phyloP scores from a whole-genome alignment of 2,329 filamentous ascomycete species.

The Microsporum audouinii region DNA sequence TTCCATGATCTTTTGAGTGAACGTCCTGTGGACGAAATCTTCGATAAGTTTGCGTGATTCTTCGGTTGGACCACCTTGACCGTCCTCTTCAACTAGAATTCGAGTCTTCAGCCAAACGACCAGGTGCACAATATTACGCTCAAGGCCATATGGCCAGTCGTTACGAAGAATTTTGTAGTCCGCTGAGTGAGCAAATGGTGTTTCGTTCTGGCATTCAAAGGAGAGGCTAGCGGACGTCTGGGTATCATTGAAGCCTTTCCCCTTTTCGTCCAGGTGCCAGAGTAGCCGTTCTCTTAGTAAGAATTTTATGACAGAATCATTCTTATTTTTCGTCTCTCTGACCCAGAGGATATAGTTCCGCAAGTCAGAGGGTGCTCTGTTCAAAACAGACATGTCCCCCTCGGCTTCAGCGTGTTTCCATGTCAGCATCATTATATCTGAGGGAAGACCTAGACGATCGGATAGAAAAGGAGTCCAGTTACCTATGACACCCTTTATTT shows the following conservation, averaged over 20 bases:
- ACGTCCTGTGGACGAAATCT: not conserved
- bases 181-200: not conserved
- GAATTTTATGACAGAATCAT: not conserved
- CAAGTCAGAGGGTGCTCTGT: not conserved
- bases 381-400: not conserved
- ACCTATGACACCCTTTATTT: not conserved
- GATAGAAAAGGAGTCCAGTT: not conserved
- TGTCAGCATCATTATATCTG: not conserved
- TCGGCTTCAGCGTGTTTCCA: not conserved
- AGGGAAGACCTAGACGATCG: not conserved
- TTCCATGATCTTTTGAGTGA: not conserved
- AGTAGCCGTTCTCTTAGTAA: not conserved
- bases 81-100: not conserved
- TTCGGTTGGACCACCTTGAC: not conserved
- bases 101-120: not conserved
- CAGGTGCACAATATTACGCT: not conserved
- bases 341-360: conserved; percentile 3
- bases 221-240: not conserved
- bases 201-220: not conserved
- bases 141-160: not conserved
- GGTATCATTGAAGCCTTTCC: not conserved
- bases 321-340: not conserved
- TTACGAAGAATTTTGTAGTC: conserved; percentile 1
- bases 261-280: not conserved
- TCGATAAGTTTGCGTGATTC: not conserved